A percentile compares a stretch with the other conserved stretches of the same genome.
Conservation (phyloP, 768 basidiomycete species). For the Russula dissimulans region DNA sequence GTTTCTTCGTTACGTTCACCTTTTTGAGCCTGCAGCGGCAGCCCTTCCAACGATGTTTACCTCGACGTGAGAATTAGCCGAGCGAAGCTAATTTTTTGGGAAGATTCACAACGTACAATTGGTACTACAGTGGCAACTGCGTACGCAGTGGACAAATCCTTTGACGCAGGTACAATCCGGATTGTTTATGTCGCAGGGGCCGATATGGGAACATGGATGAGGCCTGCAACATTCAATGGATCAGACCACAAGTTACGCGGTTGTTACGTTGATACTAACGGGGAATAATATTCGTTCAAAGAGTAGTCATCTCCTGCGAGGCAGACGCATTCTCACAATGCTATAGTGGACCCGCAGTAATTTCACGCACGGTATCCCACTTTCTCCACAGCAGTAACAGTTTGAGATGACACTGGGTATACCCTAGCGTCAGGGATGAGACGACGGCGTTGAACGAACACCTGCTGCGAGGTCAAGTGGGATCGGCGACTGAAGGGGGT, state of each 20-base stretch:
- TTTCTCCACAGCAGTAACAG: not conserved
- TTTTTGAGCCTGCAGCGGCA: slow-evolving; percentile 33
- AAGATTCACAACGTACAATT: slow-evolving; percentile 34
- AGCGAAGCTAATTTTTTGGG: not conserved
- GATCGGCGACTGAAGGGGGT: not conserved
- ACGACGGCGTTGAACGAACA: slow-evolving; percentile 8
- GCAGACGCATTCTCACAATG: not conserved
- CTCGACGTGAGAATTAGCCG: slow-evolving; percentile 27
- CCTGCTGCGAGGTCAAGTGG: not conserved
- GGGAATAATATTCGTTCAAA: too few relatives aligned
- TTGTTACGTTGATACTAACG: not conserved
- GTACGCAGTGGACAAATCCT: slow-evolving; percentile 45
- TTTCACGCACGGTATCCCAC: not conserved
- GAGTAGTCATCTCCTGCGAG: not conserved
- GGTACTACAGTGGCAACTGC: slow-evolving; percentile 42
- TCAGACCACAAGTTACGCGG: not conserved
- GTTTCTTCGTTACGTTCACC: not conserved
- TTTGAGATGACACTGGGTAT: not conserved
- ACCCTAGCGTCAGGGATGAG: slow-evolving; percentile 5
- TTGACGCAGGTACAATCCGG: slow-evolving; percentile 41
- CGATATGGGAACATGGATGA: slow-evolving; percentile 46
- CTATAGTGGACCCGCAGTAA: not conserved
- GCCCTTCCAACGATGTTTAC: slow-evolving; percentile 45
- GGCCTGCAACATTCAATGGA: slow-evolving; percentile 22
- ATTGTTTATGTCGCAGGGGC: slow-evolving; percentile 37